Percentiles rank a stretch among this genome's conserved stretches.
Evolutionary conservation across 352 stramenopile genomes (phyloP).

Genomic region (Phytopythium helicoides): DNA sequence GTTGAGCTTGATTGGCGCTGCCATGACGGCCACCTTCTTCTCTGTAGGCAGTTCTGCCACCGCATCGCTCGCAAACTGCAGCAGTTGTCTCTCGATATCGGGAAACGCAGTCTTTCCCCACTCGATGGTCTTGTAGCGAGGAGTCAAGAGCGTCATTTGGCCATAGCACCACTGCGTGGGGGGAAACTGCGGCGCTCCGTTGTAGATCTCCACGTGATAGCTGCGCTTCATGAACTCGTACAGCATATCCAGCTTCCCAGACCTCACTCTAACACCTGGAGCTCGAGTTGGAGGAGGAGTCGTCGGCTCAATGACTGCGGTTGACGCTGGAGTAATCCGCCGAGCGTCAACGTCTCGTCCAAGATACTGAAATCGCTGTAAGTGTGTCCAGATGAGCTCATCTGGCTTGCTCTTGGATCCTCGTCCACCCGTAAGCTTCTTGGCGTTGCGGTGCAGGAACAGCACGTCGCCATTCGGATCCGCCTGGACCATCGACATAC

Average conservation of each 20-base stretch:
- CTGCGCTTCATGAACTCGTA: slow-evolving; percentile 30
- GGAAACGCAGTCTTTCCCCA: slow-evolving; percentile 30
- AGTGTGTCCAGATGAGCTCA: slow-evolving; percentile 29
- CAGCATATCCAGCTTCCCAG: slow-evolving; percentile 16
- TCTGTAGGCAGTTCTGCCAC: slow-evolving; percentile 12
- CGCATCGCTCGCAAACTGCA: slow-evolving; percentile 31
- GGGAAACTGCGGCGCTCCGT: slow-evolving; percentile 30
- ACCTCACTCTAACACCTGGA: background rate
- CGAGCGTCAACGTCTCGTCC: slow-evolving; percentile 10
- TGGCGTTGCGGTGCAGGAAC: slow-evolving; percentile 76
- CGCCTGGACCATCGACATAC: slow-evolving; percentile 76
- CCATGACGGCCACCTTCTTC: background rate
- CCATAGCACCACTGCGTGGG: slow-evolving; percentile 45
- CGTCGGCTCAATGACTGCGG: background rate
- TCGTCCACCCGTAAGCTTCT: slow-evolving; percentile 59
- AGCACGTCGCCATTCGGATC: slow-evolving; percentile 47
- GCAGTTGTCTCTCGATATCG: slow-evolving; percentile 23
- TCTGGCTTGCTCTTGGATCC: slow-evolving; percentile 11
- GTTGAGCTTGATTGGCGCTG: too few species aligned
- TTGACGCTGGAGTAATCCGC: slow-evolving; percentile 4
- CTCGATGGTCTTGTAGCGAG: slow-evolving; percentile 23
- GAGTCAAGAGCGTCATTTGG: slow-evolving; percentile 14
- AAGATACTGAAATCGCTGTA: slow-evolving; percentile 31
- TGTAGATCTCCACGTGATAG: slow-evolving; percentile 39
- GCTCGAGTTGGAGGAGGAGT: background rate